Base-by-base conservation (phyloP, 2,329 filamentous ascomycete species). In the Arthrobotrys sphaeroides region DNA sequence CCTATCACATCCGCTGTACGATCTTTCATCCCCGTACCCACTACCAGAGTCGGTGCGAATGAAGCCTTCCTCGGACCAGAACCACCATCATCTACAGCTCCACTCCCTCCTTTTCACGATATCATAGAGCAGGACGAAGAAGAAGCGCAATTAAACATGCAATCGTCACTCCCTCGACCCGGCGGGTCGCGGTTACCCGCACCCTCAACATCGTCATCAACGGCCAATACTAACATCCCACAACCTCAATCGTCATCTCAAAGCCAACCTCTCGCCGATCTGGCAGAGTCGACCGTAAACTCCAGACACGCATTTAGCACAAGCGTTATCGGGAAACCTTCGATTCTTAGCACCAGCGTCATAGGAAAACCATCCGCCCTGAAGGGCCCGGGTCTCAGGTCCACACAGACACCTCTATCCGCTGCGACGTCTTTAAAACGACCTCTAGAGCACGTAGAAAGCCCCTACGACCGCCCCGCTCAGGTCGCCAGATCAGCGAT, bases 141-240 rank as follows among this genome's bases (percentile, higher is more conserved):
- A 43, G 6, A 13, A 59, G 49, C 61, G 24, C 3, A 38, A 36
- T 7, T 60, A 43, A 42, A 65, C 18, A 75, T 75, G 72, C 64
- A 75, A 6, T 75, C 72, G 24, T 75, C 72, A n/a, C 49, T 75
- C 20, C 72, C 72, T 38, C 72, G 72, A 64, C 72, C 72, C n/a
- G 72, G 72, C n/a, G 72, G 72, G 72, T 75, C 72, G 64, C 72
- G 72, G 57, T 45, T 75, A 31, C 72, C 72, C 16, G 72, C 72
- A 3, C 72, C 72, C 2, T 51, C 69, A n/a, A n/a, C n/a, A 33
- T 67, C 69, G 6, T 36, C 49, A 20, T 55, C 49, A 10, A 7
- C 26, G 1, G 13, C 47, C 1, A 22, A 36, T 59, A 38, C 70
- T 2, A 36, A 18, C 16, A 40, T 65, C 26, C 60, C 60, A 10